Conservation (phyloP, 2,329 filamentous ascomycete genomes). For the Madurella fahalii region DNA sequence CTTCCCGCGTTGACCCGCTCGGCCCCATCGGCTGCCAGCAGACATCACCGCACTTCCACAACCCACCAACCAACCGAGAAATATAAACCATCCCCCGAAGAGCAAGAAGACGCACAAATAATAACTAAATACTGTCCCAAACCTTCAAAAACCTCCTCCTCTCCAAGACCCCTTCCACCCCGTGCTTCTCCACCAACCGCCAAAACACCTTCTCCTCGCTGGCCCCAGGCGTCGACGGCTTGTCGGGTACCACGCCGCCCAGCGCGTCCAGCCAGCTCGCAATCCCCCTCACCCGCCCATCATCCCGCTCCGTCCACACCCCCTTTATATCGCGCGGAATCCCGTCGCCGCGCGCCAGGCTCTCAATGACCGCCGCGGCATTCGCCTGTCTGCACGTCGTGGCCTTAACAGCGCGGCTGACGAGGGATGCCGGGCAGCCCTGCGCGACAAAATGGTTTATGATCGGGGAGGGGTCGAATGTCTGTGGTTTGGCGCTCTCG, state of each 20-base stretch:
- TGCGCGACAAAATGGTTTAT: background rate
- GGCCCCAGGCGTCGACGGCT: background rate
- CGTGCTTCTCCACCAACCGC: conserved; percentile 30
- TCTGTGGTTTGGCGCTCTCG: background rate
- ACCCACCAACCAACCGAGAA: no score
- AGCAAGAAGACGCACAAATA: no score
- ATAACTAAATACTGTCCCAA: background rate
- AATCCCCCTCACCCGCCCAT: conserved; percentile 15
- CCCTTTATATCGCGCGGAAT: conserved; percentile 17
- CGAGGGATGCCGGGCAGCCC: background rate
- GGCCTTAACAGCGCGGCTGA: conserved; percentile 1
- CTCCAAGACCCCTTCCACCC: conserved; percentile 25
- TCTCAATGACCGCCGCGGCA: conserved; percentile 4
- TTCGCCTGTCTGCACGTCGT: background rate
- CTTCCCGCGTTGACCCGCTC: no score
- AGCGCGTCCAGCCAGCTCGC: background rate
- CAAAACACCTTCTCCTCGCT: conserved; percentile 15
- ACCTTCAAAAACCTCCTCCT: conserved; percentile 26
- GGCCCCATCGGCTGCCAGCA: no score
- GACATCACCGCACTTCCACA: no score
- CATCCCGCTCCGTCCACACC: conserved; percentile 14
- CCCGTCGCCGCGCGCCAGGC: background rate
- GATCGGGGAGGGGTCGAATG: background rate
- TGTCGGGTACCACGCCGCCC: background rate
- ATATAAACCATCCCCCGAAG: no score